Base-by-base conservation (phyloP, 768 basidiomycete species). In the Lentinula sp. region DNA sequence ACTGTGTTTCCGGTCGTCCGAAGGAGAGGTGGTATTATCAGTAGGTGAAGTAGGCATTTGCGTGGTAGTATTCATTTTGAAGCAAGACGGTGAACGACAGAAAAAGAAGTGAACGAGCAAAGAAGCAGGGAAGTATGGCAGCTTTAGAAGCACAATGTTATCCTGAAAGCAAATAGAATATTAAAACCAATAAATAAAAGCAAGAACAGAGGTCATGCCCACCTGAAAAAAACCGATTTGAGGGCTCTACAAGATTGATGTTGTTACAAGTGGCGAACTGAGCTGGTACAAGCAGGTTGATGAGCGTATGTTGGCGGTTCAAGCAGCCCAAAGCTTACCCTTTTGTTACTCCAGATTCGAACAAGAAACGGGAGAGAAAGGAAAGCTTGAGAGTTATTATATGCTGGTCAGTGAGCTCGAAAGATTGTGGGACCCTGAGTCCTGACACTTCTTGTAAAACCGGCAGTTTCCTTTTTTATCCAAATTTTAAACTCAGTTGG, bases 1-100 rank as follows among this genome's bases (percentile, higher is more conserved):
- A 74, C 88, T 93, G 69, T 89, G 88, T 79, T 90, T 92, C 72
- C 86, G 80, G 65, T 84, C 87, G 70, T 87, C 87, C 57, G 82
- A 77, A 31, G 59, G 59, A 72, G 84, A 69, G 69, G 82, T 74
- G 71, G 77, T 82, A 85, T 84, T 83, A 87, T 89, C 85, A 82
- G 78, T 82, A 80, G 85, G 80, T 72, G 80, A 76, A 77, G 75
- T 87, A 85, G 84, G 82, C 74, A 85, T 84, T 78, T 90, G 85
- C 77, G 80, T 73, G 75, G 78, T 75, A 74, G 77, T 76, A 75
- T 83, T 87, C 90, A 91, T 91, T 81, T 82, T 78, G 74, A 76
- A 82, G 76, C 77, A 77, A 74, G 74, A 74, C 72, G 75, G 78
- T 73, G 76, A 82, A 81, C 66, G 80, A 84, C 74, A 80, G 80